phyloP scores from a whole-genome alignment of 352 stramenopile genomes.

The Globisporangium rhizosaccharum region DNA sequence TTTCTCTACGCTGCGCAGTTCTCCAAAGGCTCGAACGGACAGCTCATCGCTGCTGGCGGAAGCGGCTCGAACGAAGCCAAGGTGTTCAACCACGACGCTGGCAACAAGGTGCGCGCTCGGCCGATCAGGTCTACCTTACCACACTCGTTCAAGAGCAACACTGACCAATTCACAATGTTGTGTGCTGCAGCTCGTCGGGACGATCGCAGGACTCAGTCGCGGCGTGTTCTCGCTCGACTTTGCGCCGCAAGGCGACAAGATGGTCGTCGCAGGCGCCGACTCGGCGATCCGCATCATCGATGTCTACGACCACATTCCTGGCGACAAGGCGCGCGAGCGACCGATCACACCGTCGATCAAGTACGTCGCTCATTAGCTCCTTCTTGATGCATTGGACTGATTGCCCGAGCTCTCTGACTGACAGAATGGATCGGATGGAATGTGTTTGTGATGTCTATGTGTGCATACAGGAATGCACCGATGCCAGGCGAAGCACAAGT shows the following conservation, averaged over 20 bases:
- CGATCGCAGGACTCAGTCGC: conserved; percentile 71
- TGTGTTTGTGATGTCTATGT: not conserved
- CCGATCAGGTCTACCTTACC: no score
- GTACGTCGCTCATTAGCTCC: conserved; percentile 13
- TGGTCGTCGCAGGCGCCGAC: conserved; percentile 83
- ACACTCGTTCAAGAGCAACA: no score
- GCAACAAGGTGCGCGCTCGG: conserved; percentile 33
- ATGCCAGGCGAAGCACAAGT: conserved; percentile 35
- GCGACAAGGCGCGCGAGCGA: conserved; percentile 63
- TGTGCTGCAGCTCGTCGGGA: conserved; percentile 56
- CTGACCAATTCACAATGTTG: not conserved
- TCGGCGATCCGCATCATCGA: conserved; percentile 88
- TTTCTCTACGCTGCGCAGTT: conserved; percentile 90
- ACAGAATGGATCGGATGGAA: no score
- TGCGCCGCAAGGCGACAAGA: conserved; percentile 59
- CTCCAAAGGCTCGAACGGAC: conserved; percentile 49
- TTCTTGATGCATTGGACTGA: no score
- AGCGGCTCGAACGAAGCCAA: conserved; percentile 90
- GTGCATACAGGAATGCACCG: conserved; percentile 31
- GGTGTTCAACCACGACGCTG: conserved; percentile 77
- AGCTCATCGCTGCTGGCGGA: conserved; percentile 81
- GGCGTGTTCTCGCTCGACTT: conserved; percentile 88
- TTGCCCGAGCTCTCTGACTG: no score
- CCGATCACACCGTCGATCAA: conserved; percentile 70
- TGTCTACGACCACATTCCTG: conserved; percentile 71